Base-by-base conservation (phyloP, 2,329 filamentous ascomycete genomes). In the Cylindrodendrum hubeiense region DNA sequence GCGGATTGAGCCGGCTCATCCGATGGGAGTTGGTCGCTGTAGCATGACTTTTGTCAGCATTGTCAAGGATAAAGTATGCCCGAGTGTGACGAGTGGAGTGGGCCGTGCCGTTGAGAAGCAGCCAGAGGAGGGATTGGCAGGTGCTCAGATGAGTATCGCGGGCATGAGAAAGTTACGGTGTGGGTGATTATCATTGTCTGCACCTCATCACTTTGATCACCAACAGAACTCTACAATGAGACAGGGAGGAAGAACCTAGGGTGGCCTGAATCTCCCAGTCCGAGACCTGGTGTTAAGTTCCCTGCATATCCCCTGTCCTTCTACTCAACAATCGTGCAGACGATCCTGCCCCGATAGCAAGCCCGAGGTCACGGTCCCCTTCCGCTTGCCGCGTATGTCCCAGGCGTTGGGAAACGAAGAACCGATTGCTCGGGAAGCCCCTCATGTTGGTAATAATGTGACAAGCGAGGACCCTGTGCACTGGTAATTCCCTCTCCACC, bases 191-290 rank as follows among this genome's bases (percentile, higher is more conserved):
- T 63, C 47, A 60, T 43, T 52, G 59, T 64, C 63, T 70, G 71
- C 71, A 69, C 46, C 39, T 51, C 39, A 37, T 56, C 57, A 67
- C 43, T 66, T 52, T 66, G 26, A 28, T 73, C 70, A 73, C 71
- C 71, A 73, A 73, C 71, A 72, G 56, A 70, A 34, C 57, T 62
- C 63, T 26, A 17, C n/a, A 19, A 44, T 12, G 46, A 51, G 26
- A 10, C 33, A 47, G 43, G 30, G 33, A 53, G 33, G 33, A 51
- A 19, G 17, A 39, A 24, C 33, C n/a, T 34, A 43, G 53, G 13
- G 24, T 24, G 26, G 46, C 24, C 46, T n/a, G 19, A 39, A 47
- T 49, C 15, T 28, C 21, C 37, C 39, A 28, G 28, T 22, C 21
- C 21, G 26, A 28, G 28, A 17, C 30, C 15, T 22, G 28, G 24